Base-by-base conservation (phyloP, 2,329 filamentous ascomycete species). In the Scedosporium dehoogii region DNA sequence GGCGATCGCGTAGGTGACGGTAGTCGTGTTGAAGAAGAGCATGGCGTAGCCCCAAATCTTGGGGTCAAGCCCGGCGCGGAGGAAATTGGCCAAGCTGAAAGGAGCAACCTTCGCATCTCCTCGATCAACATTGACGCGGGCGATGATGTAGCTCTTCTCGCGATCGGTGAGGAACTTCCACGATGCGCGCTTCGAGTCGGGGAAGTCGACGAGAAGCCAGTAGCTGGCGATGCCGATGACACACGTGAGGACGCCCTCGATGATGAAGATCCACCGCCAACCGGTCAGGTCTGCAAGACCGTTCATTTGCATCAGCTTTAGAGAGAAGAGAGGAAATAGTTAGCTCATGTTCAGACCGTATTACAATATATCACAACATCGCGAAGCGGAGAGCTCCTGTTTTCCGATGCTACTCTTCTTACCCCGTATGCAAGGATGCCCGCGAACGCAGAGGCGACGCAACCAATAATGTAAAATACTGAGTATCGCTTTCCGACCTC, bases 1-100 rank as follows among this genome's bases (percentile, higher is more conserved):
- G 2, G 89, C 87, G 7, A 94, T 81, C 0, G 89, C 85, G 71
- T 94, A 94, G 1, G 82, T 81, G 59, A 90, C 82, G 10, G 88
- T 89, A 0, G 89, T 91, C 1, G 84, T 83, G 72, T 84, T 84
- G 75, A 85, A 84, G 70, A 82, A 83, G 67, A 86, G 78, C 66
- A 85, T 67, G 62, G 79, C 83, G 67, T 85, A 88, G 0, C 73
- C 78, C 86, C 86, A 89, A 63, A 87, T 76, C 71, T 83, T 83
- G 76, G 75, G 79, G 73, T 86, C 81, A 2, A 69, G 64, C 1
- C 76, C 80, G 23, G 76, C 75, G 14, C 70, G 64, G 14, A 84
- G 66, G 69, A 85, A 85, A 58, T 73, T 75, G 4, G 64, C 59
- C 3, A 82, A 58, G 25, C 76, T 75, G 68, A 87, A 85, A 2